Conservation (phyloP, 2,329 filamentous ascomycete species). For the Microdochium nivale region DNA sequence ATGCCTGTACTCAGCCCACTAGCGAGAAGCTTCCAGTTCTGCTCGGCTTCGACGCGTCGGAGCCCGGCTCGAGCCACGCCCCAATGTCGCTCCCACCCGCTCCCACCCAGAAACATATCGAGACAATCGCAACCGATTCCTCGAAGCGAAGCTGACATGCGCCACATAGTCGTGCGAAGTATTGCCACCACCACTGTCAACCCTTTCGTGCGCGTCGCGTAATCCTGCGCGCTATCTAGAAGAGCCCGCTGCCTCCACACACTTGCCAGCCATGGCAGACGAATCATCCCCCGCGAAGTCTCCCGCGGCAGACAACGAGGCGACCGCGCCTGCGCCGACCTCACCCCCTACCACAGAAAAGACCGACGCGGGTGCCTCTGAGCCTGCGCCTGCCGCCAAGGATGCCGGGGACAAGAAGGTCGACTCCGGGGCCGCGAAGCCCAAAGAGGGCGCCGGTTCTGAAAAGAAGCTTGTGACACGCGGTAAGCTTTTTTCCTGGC, state of each 20-base stretch:
- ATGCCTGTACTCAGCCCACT: not conserved
- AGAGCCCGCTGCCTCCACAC: not conserved
- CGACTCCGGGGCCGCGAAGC: conserved; percentile 3
- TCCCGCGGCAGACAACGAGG: not conserved
- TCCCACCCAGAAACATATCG: not conserved
- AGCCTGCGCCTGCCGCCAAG: not conserved
- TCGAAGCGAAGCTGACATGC: not conserved
- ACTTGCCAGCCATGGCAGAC: not conserved
- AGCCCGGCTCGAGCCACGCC: not conserved
- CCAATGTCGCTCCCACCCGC: not conserved
- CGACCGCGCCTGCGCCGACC: not conserved
- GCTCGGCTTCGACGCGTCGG: not conserved
- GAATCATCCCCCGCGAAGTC: not conserved
- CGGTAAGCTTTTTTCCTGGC: not conserved
- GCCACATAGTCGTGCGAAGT: not conserved
- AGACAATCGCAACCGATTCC: not conserved
- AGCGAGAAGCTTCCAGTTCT: not conserved
- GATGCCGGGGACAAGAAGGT: not conserved
- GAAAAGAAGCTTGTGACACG: not conserved
- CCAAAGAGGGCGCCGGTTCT: conserved; percentile 6
- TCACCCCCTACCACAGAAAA: not conserved
- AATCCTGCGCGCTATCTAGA: not conserved
- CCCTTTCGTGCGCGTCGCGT: not conserved
- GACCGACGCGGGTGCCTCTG: not conserved
- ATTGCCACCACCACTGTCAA: not conserved